Evolutionary conservation across 2,329 filamentous ascomycete genomes (phyloP), one percentile per base, ranked within the genome.

Genomic region (Dactylellina parvicollis): DNA sequence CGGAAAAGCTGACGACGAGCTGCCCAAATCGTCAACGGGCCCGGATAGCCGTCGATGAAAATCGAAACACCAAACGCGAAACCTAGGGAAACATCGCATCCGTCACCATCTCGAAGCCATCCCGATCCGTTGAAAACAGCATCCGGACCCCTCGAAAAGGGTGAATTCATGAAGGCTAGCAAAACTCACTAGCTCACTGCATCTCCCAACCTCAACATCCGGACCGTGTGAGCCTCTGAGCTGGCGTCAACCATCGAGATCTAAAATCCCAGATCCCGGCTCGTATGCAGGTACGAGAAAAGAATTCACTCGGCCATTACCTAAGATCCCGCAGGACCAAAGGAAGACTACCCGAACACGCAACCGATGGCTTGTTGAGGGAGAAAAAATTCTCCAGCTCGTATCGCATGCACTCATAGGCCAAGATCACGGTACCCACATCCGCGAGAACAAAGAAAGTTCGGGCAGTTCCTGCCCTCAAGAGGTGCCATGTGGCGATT

Each of bases 241-340:
- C 54, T 57, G 40, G 61, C 42, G 52, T 40, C 52, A 34, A n/a
- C 8, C 52, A 52, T 57, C 61, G 40, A 50, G 36, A 57, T 44
- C 30, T 57, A 22, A 42, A 47, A 66, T 46, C 59, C 60, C 42
- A 55, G 60, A 72, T 54, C 67, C 57, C 24, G 38, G 69, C 22
- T 44, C 60, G 52, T 49, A 62, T 73, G 69, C 69, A 73, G 69
- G 69, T 73, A 73, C 69, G 52, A 47, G 46, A 40, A 57, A 55
- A 59, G 40, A 55, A 55, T 22, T 34, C 22, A 12, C 49, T 42
- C 56, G 55, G 22, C 47, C 38, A 40, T 56, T 70, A 46, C 59
- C 44, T 52, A 65, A 59, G 34, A 34, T n/a, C 22, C 61, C 62
- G 44, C 62, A 28, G 24, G 36, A 44, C 55, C 50, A 36, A 67